These are phyloP conservation scores for Neurospora sp. DNA, from an alignment of 495 filamentous ascomycete genomes.

Conservation along the genomic window DNA sequence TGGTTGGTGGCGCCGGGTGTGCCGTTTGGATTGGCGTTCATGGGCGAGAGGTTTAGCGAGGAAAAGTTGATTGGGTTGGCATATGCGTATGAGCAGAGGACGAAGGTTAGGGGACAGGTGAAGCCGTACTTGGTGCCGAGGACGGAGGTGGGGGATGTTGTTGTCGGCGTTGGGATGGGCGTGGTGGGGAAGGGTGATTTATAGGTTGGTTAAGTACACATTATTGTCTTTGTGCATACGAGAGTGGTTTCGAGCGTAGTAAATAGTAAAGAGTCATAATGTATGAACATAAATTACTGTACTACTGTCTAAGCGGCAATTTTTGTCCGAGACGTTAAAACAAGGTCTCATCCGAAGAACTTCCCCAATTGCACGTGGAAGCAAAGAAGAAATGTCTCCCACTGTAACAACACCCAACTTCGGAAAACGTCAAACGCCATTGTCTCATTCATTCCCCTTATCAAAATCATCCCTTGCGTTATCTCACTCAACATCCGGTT, in stretches of 20 bases:
- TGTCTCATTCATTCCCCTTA: neutral
- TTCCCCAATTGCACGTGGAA: neutral
- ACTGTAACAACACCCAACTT: neutral
- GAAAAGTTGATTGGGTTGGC: slow-evolving; percentile 50
- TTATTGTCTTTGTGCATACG: too few species aligned
- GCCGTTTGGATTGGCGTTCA: slow-evolving; percentile 32
- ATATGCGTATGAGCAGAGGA: slow-evolving; percentile 60
- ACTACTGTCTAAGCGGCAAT: too few species aligned
- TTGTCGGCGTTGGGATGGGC: neutral
- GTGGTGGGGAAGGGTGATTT: neutral
- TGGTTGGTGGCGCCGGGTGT: slow-evolving; percentile 5
- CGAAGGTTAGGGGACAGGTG: slow-evolving; percentile 36
- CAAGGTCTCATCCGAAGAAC: neutral
- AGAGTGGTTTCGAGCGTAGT: too few species aligned
- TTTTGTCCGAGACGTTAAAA: too few species aligned
- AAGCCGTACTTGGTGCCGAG: slow-evolving; percentile 39
- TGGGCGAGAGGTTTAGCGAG: slow-evolving; percentile 46
- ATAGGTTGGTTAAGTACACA: neutral
- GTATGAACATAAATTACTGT: too few species aligned
- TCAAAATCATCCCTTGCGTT: neutral
- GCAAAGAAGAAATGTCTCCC: neutral
- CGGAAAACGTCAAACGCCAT: neutral
- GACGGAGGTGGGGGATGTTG: slow-evolving; percentile 35
- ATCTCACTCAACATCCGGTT: neutral
- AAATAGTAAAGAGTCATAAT: too few species aligned